Evolutionary conservation across 352 stramenopile genomes (phyloP).

Genomic region (Globisporangium cederbergense): DNA sequence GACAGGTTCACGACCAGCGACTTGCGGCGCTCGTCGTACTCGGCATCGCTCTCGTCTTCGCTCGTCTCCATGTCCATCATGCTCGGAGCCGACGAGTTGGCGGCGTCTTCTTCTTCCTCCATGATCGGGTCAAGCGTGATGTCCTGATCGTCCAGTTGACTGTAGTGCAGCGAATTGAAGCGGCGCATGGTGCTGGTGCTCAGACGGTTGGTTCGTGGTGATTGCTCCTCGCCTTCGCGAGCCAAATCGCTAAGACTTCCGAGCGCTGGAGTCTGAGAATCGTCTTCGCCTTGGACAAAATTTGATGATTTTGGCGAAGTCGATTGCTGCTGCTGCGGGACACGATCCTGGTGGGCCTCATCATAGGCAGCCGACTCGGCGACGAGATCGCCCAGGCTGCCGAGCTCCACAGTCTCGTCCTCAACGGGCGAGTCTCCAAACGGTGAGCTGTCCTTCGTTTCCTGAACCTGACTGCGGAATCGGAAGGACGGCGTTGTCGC

Average conservation of each 20-base stretch:
- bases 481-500: slow-evolving; percentile 14
- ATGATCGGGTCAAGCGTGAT: slow-evolving; percentile 54
- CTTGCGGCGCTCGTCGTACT: slow-evolving; percentile 43
- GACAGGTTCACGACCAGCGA: slow-evolving; percentile 74
- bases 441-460: slow-evolving; percentile 20
- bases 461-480: slow-evolving; percentile 9
- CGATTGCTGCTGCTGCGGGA: slow-evolving; percentile 18
- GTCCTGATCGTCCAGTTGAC: slow-evolving; percentile 33
- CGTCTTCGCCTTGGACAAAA: slow-evolving; percentile 19
- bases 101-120: slow-evolving; percentile 60
- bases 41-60: slow-evolving; percentile 49
- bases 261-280: slow-evolving; percentile 15
- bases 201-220: slow-evolving; percentile 3
- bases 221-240: slow-evolving; percentile 20
- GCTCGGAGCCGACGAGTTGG: slow-evolving; percentile 52
- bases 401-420: slow-evolving; percentile 58
- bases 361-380: slow-evolving; percentile 51
- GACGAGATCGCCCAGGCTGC: slow-evolving; percentile 56
- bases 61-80: slow-evolving; percentile 72
- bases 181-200: slow-evolving; percentile 9
- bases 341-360: slow-evolving; percentile 18
- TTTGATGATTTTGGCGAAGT: slow-evolving; percentile 5
- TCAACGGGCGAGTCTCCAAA: slow-evolving; percentile 25
- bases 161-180: slow-evolving; percentile 19
- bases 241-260: slow-evolving; percentile 23